These are phyloP conservation scores for Colletotrichum brevisporum DNA, from an alignment of 2,329 filamentous ascomycete genomes.

Conservation along the genomic window DNA sequence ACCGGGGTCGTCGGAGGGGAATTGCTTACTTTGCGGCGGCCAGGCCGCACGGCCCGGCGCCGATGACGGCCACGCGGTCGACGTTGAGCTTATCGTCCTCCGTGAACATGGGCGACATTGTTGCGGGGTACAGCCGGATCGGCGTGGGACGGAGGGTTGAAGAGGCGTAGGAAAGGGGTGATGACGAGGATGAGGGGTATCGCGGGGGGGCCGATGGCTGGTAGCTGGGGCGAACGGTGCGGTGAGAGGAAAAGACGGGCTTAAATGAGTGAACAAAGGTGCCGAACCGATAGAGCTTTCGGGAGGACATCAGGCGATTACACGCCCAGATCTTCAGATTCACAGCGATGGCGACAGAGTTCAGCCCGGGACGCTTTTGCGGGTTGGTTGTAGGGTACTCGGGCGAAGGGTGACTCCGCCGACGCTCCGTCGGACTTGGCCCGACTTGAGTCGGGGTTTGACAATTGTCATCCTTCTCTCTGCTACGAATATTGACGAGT, in stretches of 20 bases:
- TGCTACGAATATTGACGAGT: not conserved
- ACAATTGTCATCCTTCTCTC: not conserved
- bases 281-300: not conserved
- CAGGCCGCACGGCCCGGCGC: constrained; percentile 79
- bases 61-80: constrained; percentile 75
- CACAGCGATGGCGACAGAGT: not conserved
- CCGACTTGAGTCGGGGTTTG: constrained; percentile 29
- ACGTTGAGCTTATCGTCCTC: constrained; percentile 47
- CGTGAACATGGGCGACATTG: constrained; percentile 42
- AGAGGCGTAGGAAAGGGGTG: not conserved
- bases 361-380: not conserved
- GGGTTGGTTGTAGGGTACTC: constrained; percentile 1
- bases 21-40: constrained; percentile 63
- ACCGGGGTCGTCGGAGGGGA: not conserved
- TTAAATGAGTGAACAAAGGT: constrained; percentile 12
- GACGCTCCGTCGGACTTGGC: constrained; percentile 28
- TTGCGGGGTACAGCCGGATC: not conserved
- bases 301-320: constrained; percentile 23
- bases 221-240: not conserved
- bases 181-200: not conserved
- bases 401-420: constrained; percentile 13
- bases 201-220: not conserved
- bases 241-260: not conserved
- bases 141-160: not conserved
- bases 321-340: constrained; percentile 16